A percentile compares a stretch with the other conserved stretches of the same genome.
phyloP scores from a whole-genome alignment of 2,329 filamentous ascomycete genomes.

The Pyrenophora graminea region DNA sequence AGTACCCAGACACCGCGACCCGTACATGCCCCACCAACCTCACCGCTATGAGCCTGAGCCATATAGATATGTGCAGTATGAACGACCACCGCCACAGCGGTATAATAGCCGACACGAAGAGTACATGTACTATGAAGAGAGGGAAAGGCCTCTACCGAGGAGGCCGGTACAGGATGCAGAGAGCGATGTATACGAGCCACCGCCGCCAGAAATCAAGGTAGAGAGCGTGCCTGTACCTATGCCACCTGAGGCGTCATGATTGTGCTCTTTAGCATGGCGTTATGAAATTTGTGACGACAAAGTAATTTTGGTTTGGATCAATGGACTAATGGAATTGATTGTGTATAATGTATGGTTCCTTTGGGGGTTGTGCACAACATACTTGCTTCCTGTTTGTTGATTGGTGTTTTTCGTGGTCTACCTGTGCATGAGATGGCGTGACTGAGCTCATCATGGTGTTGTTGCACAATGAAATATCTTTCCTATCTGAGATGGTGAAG shows the following conservation, averaged over 20 bases:
- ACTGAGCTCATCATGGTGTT: too few species aligned
- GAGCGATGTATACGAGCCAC: slow-evolving; percentile 31
- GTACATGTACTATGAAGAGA: slow-evolving; percentile 42
- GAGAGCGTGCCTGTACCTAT: slow-evolving; percentile 25
- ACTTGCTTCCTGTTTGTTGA: too few species aligned
- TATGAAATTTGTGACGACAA: neutral
- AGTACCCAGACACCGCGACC: slow-evolving; percentile 22
- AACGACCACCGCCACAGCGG: slow-evolving; percentile 31
- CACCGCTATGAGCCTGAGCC: slow-evolving; percentile 36
- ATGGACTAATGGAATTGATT: neutral
- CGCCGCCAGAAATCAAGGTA: slow-evolving; percentile 33
- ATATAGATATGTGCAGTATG: slow-evolving; percentile 38
- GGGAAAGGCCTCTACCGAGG: slow-evolving; percentile 27
- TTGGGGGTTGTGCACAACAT: neutral
- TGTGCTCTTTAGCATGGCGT: neutral
- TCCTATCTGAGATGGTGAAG: too few species aligned
- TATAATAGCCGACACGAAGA: slow-evolving; percentile 31
- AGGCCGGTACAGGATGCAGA: slow-evolving; percentile 26
- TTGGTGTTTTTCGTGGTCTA: too few species aligned
- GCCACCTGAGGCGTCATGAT: slow-evolving; percentile 10
- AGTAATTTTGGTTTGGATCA: neutral
- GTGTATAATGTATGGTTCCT: too few species aligned
- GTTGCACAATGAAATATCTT: neutral
- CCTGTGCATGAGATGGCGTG: too few species aligned
- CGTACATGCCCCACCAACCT: slow-evolving; percentile 20